Evolutionary conservation across 1,284 basidiomycete genomes (phyloP).

Genomic region (Fomes fomentarius): DNA sequence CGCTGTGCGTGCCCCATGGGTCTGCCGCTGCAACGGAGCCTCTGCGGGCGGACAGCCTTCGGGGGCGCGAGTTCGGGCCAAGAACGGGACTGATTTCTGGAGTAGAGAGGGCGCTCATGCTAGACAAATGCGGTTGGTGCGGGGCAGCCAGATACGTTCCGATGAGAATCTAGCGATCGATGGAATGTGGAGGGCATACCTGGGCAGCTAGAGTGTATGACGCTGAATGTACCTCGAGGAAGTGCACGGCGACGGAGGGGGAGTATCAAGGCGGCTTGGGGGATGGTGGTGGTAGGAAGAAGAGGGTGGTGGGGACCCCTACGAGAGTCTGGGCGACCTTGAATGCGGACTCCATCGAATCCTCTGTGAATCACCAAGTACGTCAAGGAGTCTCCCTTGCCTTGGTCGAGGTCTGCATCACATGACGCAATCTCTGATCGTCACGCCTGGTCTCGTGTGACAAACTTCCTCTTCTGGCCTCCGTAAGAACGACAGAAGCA

Average conservation of each 20-base stretch:
- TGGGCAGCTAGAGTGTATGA: neutral
- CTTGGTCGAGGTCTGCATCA: conserved; percentile 17
- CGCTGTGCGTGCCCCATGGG: conserved; percentile 58
- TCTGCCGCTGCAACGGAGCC: conserved; percentile 70
- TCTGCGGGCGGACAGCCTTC: conserved; percentile 56
- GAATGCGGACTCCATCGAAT: conserved; percentile 17
- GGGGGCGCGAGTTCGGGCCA: conserved; percentile 30
- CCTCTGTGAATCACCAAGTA: conserved; percentile 20
- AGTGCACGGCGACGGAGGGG: neutral
- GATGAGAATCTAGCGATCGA: conserved; percentile 16
- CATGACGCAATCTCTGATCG: conserved; percentile 21
- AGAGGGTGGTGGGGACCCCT: conserved; percentile 8
- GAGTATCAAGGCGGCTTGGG: neutral
- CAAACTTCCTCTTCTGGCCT: conserved; percentile 7
- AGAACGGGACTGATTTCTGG: conserved; percentile 31
- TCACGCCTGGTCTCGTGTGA: conserved; percentile 8
- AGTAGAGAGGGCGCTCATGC: conserved; percentile 27
- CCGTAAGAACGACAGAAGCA: conserved; percentile 4
- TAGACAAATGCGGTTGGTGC: conserved; percentile 7
- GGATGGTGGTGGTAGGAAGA: conserved; percentile 17
- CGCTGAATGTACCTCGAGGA: neutral
- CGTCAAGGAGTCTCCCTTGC: conserved; percentile 27
- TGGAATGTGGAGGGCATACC: conserved; percentile 8
- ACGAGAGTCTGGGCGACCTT: conserved; percentile 1
- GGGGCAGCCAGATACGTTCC: conserved; percentile 16